Evolutionary conservation across 73 alveolate species (phyloP).

Genomic region (Paramecium tetraurelia): DNA sequence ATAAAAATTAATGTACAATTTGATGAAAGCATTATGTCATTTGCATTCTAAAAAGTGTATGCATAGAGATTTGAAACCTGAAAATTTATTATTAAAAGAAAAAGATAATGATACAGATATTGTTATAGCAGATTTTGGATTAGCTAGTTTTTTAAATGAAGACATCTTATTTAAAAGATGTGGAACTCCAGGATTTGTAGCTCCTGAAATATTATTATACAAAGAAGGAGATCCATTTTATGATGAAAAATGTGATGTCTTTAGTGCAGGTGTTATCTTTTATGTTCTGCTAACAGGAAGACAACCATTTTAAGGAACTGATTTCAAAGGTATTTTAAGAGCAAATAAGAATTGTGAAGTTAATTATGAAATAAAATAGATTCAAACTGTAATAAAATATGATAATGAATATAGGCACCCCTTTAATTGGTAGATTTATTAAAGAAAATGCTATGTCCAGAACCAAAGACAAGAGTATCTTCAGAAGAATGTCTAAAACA

Average conservation of each 20-base stretch:
- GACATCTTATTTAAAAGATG: constrained; percentile 60
- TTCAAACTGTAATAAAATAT: background rate
- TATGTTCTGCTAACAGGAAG: constrained; percentile 49
- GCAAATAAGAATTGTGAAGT: constrained; percentile 63
- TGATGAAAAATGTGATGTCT: constrained; percentile 64
- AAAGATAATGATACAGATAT: constrained; percentile 55
- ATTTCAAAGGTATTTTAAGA: constrained; percentile 53
- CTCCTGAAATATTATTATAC: constrained; percentile 56
- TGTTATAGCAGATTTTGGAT: constrained; percentile 62
- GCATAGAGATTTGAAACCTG: constrained; percentile 64
- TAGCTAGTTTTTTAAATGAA: constrained; percentile 54
- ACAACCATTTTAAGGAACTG: constrained; percentile 59
- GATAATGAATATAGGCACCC: background rate
- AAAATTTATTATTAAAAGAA: constrained; percentile 44
- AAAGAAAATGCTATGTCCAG: constrained; percentile 45
- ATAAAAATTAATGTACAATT: constrained; percentile 44
- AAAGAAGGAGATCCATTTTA: constrained; percentile 66
- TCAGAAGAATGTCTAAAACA: constrained; percentile 59
- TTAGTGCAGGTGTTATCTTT: constrained; percentile 60
- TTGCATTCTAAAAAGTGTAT: constrained; percentile 51
- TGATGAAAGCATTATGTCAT: constrained; percentile 48
- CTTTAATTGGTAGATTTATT: constrained; percentile 29
- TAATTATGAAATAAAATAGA: constrained; percentile 9
- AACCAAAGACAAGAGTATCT: constrained; percentile 40
- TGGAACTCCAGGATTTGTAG: constrained; percentile 68